A percentile compares a stretch with the other conserved stretches of the same genome.
phyloP scores from a whole-genome alignment of 306 rosid species.

The Inga laurina region DNA sequence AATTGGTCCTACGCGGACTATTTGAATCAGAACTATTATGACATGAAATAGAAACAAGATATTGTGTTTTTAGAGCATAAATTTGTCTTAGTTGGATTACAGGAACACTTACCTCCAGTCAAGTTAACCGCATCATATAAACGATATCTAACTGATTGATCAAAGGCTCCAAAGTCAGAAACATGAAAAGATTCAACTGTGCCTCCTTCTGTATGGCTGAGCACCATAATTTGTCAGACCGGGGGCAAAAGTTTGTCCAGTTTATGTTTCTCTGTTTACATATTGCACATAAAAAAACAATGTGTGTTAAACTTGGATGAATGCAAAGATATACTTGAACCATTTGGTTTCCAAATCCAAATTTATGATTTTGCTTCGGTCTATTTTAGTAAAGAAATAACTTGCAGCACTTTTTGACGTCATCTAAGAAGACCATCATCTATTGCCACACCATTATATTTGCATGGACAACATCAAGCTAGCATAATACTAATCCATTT shows the following conservation, averaged over 20 bases:
- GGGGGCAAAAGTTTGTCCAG: not conserved
- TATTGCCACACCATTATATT: not conserved
- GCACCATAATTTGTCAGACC: constrained; percentile 21
- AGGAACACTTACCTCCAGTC: constrained; percentile 40
- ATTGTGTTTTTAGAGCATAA: not conserved
- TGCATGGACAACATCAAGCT: not conserved
- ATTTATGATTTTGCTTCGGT: not conserved
- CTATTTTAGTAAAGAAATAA: not conserved
- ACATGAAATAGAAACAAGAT: not conserved
- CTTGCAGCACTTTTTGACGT: not conserved
- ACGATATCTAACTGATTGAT: constrained; percentile 35
- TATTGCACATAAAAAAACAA: not conserved
- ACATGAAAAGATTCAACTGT: constrained; percentile 35
- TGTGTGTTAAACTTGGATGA: not conserved
- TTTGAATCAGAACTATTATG: constrained; percentile 17
- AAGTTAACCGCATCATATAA: constrained; percentile 29
- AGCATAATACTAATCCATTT: not conserved
- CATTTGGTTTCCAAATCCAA: not conserved
- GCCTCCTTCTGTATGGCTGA: constrained; percentile 42
- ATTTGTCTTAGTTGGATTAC: not conserved
- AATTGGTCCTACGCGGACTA: constrained; percentile 8
- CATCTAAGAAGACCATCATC: not conserved
- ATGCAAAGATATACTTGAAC: not conserved
- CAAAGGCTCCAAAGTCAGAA: constrained; percentile 41
- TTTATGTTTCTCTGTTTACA: constrained; percentile 3